Percentiles rank a stretch among this genome's conserved stretches.
Conservation (phyloP, 1,139 yeast genomes). For the Debaryomyces sp. region DNA sequence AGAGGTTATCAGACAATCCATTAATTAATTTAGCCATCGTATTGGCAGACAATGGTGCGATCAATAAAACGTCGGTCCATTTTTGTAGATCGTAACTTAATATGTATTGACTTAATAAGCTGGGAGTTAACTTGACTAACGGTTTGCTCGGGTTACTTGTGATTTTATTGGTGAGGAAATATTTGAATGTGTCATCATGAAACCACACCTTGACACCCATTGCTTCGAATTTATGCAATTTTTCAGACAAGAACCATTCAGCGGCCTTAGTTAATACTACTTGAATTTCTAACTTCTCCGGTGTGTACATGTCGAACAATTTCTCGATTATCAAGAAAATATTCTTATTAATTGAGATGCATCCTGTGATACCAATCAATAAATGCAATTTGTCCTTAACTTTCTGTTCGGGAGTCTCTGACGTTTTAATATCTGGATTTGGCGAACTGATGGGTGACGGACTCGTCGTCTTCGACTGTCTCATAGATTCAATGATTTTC, state of each 20-base stretch:
- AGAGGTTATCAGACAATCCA: slow-evolving; percentile 30
- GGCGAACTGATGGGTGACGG: slow-evolving; percentile 6
- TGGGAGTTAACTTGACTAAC: slow-evolving; percentile 14
- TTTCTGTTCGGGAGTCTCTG: background rate
- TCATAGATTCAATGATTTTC: slow-evolving; percentile 15
- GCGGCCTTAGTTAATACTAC: slow-evolving; percentile 31
- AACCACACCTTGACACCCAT: slow-evolving; percentile 34
- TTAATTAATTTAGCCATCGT: slow-evolving; percentile 31
- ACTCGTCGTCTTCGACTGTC: slow-evolving; percentile 12
- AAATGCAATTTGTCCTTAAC: slow-evolving; percentile 24
- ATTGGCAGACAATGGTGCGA: slow-evolving; percentile 34
- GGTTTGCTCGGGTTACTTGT: slow-evolving; percentile 9
- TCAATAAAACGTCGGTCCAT: slow-evolving; percentile 38
- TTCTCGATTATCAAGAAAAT: slow-evolving; percentile 30
- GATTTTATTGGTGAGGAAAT: slow-evolving; percentile 18
- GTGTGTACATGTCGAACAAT: slow-evolving; percentile 28
- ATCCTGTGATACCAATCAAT: slow-evolving; percentile 33
- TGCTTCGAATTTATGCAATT: slow-evolving; percentile 25
- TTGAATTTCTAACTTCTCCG: slow-evolving; percentile 28
- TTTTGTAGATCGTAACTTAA: slow-evolving; percentile 26
- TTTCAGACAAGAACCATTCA: slow-evolving; percentile 29
- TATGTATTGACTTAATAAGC: slow-evolving; percentile 18
- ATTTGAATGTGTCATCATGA: slow-evolving; percentile 26
- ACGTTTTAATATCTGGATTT: background rate
- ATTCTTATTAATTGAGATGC: slow-evolving; percentile 26